phyloP scores from a whole-genome alignment of 352 stramenopile species.

The Phytopythium montanum region DNA sequence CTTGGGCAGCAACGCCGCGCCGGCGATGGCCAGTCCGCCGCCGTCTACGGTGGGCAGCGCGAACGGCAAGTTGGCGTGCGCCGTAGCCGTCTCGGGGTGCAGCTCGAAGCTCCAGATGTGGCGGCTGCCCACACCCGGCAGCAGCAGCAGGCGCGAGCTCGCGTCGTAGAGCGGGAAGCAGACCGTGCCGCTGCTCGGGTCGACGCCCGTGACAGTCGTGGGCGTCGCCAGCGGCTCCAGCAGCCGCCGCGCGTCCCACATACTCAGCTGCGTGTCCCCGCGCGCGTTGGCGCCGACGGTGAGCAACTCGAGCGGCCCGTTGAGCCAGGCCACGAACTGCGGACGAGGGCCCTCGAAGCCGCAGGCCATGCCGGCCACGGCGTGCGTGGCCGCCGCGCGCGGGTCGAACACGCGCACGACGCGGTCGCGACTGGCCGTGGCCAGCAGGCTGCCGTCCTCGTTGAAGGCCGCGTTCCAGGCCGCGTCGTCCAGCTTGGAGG shows the following conservation, averaged over 20 bases:
- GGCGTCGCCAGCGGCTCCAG: constrained; percentile 52
- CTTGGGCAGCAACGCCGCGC: constrained; percentile 61
- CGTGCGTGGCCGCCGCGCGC: constrained; percentile 32
- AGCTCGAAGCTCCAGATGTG: constrained; percentile 81
- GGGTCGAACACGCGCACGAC: constrained; percentile 77
- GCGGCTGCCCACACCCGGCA: constrained; percentile 57
- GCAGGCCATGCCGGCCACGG: constrained; percentile 59
- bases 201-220: constrained; percentile 22
- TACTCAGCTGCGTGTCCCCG: constrained; percentile 62
- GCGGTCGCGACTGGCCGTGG: constrained; percentile 63
- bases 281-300: constrained; percentile 55
- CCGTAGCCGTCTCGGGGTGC: constrained; percentile 24
- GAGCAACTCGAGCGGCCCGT: constrained; percentile 29
- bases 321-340: constrained; percentile 66
- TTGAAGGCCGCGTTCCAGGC: constrained; percentile 77
- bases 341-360: constrained; percentile 64
- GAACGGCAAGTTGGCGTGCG: constrained; percentile 65
- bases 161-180: constrained; percentile 67
- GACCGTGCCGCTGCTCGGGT: constrained; percentile 35
- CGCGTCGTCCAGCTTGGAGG: constrained; percentile 64
- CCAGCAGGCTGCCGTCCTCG: constrained; percentile 52
- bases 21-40: constrained; percentile 37
- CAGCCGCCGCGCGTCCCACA: constrained; percentile 73
- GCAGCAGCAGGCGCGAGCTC: constrained; percentile 63
- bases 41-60: constrained; percentile 29